Evolutionary conservation across 2,329 filamentous ascomycete species (phyloP), one percentile per base, ranked within the genome.

Genomic region (Talaromyces piceae): DNA sequence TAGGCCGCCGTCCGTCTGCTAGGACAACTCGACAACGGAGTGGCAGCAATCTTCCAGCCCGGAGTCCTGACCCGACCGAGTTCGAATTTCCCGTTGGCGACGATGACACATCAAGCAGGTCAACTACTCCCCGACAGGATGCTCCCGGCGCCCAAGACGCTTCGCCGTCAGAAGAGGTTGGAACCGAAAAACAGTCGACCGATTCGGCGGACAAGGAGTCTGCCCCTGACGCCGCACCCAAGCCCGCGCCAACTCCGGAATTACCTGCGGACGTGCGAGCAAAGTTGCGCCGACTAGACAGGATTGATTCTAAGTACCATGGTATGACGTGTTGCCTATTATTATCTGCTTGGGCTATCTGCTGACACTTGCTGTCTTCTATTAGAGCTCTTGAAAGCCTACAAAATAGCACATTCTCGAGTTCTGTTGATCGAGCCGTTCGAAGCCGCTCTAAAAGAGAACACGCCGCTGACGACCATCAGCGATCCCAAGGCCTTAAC

Each of bases 81-180:
- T 95, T 94, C 61, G 88, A 89, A 39, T 94, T 95, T 67, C 83
- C 88, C 12, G 84, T 95, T 59, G 91, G 91, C 51, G 90, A 95
- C 56, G 84, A 87, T 63, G 88, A 91, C 1, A 22, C 12, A 3
- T 9, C 77, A 2, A 86, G 81, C 57, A 77, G 83, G 52, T 72
- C 79, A 27, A 77, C 68, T 0, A 87, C 86, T 3, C 83, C 84
- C 5, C 71, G 66, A 51, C 71, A 73, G 16, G 75, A 74, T 46
- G 67, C 70, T 41, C 71, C 74, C 49, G 65, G 62, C 3, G 55
- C 57, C 12, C 56, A 60, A 20, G 63, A 65, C 41, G 54, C 43
- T 11, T 11, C 45, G 37, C 31, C 51, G 18, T 57, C 52, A 31
- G 61, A 65, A 37, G 57, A 52, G 46, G 54, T 56, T 13, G 59